These are phyloP conservation scores for Neurospora pannonica DNA, from an alignment of 495 filamentous ascomycete species.

Conservation along the genomic window DNA sequence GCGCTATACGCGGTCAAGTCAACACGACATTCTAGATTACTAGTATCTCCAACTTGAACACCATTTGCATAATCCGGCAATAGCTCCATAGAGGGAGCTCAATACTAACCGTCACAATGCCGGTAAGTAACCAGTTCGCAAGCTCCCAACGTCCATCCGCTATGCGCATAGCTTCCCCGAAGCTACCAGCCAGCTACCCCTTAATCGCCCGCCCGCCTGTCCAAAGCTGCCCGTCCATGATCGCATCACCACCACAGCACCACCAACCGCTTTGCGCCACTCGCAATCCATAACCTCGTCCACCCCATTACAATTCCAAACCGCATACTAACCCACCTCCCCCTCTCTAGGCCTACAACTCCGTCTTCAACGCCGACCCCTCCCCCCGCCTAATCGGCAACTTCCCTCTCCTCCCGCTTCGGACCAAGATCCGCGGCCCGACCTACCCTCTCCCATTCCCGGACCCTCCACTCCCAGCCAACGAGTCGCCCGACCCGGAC, in stretches of 20 bases:
- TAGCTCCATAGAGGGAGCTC: background rate
- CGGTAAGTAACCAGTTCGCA: conserved; percentile 1
- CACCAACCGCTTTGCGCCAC: background rate
- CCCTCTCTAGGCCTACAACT: conserved; percentile 72
- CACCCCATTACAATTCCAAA: background rate
- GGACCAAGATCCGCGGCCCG: conserved; percentile 84
- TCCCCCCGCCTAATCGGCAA: conserved; percentile 55
- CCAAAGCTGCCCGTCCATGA: background rate
- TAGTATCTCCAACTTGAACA: background rate
- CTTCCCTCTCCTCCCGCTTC: conserved; percentile 88
- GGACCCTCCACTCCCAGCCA: conserved; percentile 55
- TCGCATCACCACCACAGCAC: background rate
- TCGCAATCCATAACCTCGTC: background rate
- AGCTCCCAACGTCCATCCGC: background rate
- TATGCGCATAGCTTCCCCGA: background rate
- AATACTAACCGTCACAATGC: conserved; percentile 3
- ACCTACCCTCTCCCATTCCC: conserved; percentile 64
- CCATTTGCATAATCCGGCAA: background rate
- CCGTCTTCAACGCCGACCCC: conserved; percentile 77
- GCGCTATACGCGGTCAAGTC: conserved; percentile 1
- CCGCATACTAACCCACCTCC: conserved; percentile 1
- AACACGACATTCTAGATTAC: background rate
- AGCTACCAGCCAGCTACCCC: background rate
- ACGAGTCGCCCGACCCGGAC: conserved; percentile 68
- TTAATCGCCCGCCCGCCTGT: background rate